Evolutionary conservation across 2,329 filamentous ascomycete genomes (phyloP).

Genomic region (Raffaelea deltoideospora): DNA sequence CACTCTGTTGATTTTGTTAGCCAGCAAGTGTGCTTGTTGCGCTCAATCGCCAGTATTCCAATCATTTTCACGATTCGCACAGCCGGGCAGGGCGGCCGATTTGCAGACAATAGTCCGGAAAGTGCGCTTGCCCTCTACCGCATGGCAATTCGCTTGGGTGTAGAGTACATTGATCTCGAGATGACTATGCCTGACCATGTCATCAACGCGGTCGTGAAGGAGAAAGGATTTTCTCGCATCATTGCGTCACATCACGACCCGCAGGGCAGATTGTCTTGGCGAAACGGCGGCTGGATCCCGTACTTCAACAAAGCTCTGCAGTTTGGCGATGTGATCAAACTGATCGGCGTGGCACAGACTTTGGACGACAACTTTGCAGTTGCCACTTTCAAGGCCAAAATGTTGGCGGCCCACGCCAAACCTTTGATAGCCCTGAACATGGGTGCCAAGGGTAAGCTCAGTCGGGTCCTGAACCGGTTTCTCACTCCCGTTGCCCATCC

Average conservation of each 20-base stretch:
- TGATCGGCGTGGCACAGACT: constrained; percentile 64
- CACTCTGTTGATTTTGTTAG: constrained; percentile 61
- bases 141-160: constrained; percentile 64
- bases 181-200: constrained; percentile 71
- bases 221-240: constrained; percentile 60
- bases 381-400: constrained; percentile 64
- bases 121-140: constrained; percentile 61
- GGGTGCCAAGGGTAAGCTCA: constrained; percentile 75
- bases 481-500: constrained; percentile 91
- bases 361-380: constrained; percentile 81
- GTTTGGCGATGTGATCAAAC: constrained; percentile 86
- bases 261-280: constrained; percentile 65
- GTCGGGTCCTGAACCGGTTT: constrained; percentile 79
- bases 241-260: constrained; percentile 96
- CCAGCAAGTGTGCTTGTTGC: constrained; percentile 66
- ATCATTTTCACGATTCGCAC: constrained; percentile 90
- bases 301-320: constrained; percentile 83
- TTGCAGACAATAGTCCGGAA: constrained; percentile 62
- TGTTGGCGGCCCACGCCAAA: constrained; percentile 56
- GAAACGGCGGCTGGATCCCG: constrained; percentile 79
- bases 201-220: constrained; percentile 50
- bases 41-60: constrained; percentile 44
- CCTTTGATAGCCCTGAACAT: constrained; percentile 94
- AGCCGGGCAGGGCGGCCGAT: constrained; percentile 70
- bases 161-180: constrained; percentile 89